phyloP scores from a whole-genome alignment of 805 yeast genomes.

The Candida peoriensis region DNA sequence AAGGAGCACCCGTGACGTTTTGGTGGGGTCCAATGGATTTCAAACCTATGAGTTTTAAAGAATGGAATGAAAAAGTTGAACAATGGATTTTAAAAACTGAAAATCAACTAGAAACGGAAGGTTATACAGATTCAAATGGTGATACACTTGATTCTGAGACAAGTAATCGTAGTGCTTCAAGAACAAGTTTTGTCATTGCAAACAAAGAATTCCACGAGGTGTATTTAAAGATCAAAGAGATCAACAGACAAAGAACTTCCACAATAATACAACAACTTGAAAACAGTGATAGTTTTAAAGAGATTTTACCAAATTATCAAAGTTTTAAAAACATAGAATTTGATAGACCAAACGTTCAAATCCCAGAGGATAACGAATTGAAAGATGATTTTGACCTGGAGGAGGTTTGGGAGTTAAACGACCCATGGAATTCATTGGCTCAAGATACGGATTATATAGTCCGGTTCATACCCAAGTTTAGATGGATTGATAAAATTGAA shows the following conservation, averaged over 20 bases:
- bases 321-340: slow-evolving; percentile 6
- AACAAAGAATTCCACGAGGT: slow-evolving; percentile 10
- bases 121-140: slow-evolving; percentile 9
- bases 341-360: slow-evolving; percentile 5
- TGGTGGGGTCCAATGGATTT: slow-evolving; percentile 68
- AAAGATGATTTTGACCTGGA: slow-evolving; percentile 20
- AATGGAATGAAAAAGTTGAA: slow-evolving; percentile 26
- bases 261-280: slow-evolving; percentile 17
- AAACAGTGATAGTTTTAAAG: slow-evolving; percentile 11
- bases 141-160: too few species aligned
- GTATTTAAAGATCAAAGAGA: slow-evolving; percentile 10
- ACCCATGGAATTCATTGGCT: slow-evolving; percentile 22
- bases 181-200: not conserved
- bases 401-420: slow-evolving; percentile 23
- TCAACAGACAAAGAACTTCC: slow-evolving; percentile 15
- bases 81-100: slow-evolving; percentile 21
- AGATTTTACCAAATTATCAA: slow-evolving; percentile 15
- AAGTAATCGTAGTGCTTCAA: too few species aligned
- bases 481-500: slow-evolving; percentile 11
- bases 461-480: slow-evolving; percentile 20
- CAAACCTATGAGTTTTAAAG: slow-evolving; percentile 44
- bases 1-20: slow-evolving; percentile 44
- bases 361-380: slow-evolving; percentile 19
- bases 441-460: slow-evolving; percentile 19
- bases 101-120: slow-evolving; percentile 8